Conservation (phyloP, 495 filamentous ascomycete species). For the Aspergillus biplanus region DNA sequence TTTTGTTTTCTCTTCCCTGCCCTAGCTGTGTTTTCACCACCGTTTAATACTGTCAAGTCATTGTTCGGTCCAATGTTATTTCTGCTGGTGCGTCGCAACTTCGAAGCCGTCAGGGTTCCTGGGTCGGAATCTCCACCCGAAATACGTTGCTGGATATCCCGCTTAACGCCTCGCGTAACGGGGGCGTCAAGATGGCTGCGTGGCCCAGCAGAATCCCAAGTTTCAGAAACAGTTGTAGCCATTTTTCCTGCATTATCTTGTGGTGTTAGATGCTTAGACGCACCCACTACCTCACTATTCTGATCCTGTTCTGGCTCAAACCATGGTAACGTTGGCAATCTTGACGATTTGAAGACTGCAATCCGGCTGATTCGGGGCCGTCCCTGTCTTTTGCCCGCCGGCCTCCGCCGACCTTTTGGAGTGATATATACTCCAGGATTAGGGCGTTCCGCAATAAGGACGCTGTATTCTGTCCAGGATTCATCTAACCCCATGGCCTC, state of each 20-base stretch:
- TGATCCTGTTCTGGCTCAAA: slow-evolving; percentile 28
- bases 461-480: slow-evolving; percentile 50
- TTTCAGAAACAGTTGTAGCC: not conserved
- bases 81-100: slow-evolving; percentile 16
- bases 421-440: slow-evolving; percentile 56
- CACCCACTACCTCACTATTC: not conserved
- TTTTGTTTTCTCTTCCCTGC: not conserved
- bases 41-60: not conserved
- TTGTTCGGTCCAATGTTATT: not conserved
- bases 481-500: slow-evolving; percentile 49
- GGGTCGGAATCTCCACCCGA: not conserved
- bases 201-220: not conserved
- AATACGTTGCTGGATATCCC: slow-evolving; percentile 7
- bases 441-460: slow-evolving; percentile 42
- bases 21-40: not conserved
- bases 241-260: not conserved
- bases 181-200: not conserved
- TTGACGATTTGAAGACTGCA: slow-evolving; percentile 54
- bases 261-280: not conserved
- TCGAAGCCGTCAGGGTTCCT: slow-evolving; percentile 4
- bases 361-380: slow-evolving; percentile 53
- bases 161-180: slow-evolving; percentile 13
- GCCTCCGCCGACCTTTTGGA: slow-evolving; percentile 46
- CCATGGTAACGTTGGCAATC: slow-evolving; percentile 43
- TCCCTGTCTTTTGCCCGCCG: slow-evolving; percentile 50